A percentile compares a stretch with the other conserved stretches of the same genome.
These are phyloP conservation scores for Dactylellina haptotyla DNA, from an alignment of 2,329 filamentous ascomycete species.

Conservation along the genomic window DNA sequence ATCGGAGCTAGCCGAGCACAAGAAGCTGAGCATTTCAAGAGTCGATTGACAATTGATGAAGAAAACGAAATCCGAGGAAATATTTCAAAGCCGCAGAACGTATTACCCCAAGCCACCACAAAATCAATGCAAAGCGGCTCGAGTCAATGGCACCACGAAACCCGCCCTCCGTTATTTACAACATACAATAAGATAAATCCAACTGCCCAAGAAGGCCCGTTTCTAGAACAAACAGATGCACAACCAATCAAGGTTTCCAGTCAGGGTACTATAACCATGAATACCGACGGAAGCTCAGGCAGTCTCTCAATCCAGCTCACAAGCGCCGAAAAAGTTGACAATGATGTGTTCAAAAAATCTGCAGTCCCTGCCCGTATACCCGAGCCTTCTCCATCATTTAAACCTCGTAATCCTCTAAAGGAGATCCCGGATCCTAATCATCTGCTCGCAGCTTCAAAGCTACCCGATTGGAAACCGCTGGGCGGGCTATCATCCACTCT, in stretches of 20 bases:
- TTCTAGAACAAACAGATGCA: too few species aligned
- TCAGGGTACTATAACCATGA: too few species aligned
- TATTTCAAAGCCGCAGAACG: not conserved
- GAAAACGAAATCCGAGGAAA: not conserved
- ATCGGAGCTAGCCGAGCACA: not conserved
- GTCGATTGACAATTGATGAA: not conserved
- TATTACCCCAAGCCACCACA: too few species aligned
- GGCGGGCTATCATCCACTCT: constrained; percentile 2
- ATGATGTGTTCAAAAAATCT: not conserved
- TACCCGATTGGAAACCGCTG: not conserved
- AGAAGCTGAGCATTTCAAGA: not conserved
- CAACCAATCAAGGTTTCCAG: too few species aligned
- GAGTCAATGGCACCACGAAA: too few species aligned
- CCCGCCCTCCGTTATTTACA: too few species aligned
- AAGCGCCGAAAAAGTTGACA: not conserved
- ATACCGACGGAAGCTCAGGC: too few species aligned
- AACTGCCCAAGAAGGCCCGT: too few species aligned
- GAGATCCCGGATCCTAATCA: constrained; percentile 34
- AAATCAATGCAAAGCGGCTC: too few species aligned
- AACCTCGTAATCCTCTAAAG: constrained; percentile 13
- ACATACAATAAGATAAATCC: too few species aligned
- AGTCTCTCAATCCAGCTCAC: too few species aligned
- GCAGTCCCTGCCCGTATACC: not conserved
- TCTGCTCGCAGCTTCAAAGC: not conserved
- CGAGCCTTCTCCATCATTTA: not conserved